Evolutionary conservation across 225 moss, liverwort and hornwort genomes (phyloP).

Genomic region (Thuidium tamariscinum): DNA sequence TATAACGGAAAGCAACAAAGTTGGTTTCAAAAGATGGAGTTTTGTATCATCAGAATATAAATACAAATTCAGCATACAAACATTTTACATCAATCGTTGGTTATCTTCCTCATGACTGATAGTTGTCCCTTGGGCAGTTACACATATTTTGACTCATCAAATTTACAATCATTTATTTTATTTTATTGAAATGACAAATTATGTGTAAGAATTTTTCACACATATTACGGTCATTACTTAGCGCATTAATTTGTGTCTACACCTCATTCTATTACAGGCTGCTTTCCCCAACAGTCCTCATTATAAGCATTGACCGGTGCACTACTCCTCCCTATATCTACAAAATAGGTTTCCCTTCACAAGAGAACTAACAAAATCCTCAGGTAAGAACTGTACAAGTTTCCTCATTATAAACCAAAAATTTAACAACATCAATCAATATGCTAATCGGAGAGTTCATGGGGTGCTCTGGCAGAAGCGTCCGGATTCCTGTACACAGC

Average conservation of each 20-base stretch:
- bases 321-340: background rate
- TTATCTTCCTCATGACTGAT: background rate
- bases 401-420: background rate
- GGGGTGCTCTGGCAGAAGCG: background rate
- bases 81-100: background rate
- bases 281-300: background rate
- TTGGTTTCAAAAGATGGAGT: background rate
- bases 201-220: background rate
- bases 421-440: background rate
- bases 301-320: background rate
- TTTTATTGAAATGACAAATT: accelerated
- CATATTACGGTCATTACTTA: background rate
- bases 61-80: background rate
- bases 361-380: background rate
- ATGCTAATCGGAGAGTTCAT: background rate
- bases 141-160: background rate
- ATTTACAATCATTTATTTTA: background rate
- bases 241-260: background rate
- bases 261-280: background rate
- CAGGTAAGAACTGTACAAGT: background rate
- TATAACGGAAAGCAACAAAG: background rate
- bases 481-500: background rate
- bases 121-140: background rate
- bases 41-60: background rate
- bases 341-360: background rate